Evolutionary conservation across 352 stramenopile genomes (phyloP).

Genomic region (Peronospora farinosa): DNA sequence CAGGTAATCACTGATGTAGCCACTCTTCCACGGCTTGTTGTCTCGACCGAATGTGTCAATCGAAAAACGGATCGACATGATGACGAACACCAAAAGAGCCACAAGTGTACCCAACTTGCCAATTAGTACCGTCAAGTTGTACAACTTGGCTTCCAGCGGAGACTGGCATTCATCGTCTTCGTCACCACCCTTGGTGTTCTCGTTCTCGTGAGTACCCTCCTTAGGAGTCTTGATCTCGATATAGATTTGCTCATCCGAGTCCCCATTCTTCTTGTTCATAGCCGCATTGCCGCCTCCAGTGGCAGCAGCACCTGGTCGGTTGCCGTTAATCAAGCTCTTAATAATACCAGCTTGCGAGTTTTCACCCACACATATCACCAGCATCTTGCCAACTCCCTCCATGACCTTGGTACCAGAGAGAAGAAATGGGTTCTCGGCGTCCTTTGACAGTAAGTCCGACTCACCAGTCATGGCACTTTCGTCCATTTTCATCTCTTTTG

Average conservation of each 20-base stretch:
- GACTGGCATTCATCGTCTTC: constrained; percentile 39
- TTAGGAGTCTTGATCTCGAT: constrained; percentile 52
- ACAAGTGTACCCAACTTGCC: constrained; percentile 48
- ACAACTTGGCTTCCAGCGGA: constrained; percentile 41
- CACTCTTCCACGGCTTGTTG: constrained; percentile 25
- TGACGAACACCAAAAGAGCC: constrained; percentile 49
- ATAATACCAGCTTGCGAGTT: constrained; percentile 90
- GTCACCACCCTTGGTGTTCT: constrained; percentile 15
- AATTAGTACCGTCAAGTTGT: constrained; percentile 53
- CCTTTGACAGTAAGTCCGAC: constrained; percentile 80
- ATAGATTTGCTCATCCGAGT: constrained; percentile 29
- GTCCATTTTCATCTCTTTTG: constrained; percentile 84
- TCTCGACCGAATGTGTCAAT: constrained; percentile 34
- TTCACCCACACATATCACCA: constrained; percentile 89
- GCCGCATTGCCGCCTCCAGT: constrained; percentile 19
- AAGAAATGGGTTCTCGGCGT: constrained; percentile 73
- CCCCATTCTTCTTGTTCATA: constrained; percentile 22
- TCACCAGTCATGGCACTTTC: constrained; percentile 89
- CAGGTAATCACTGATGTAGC: constrained; percentile 40
- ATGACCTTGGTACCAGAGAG: constrained; percentile 89
- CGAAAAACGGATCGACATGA: constrained; percentile 52
- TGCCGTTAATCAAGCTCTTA: constrained; percentile 63
- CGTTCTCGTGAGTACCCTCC: constrained; percentile 15
- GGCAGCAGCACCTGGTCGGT: constrained; percentile 56
- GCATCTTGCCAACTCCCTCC: constrained; percentile 85